A percentile compares a stretch with the other conserved stretches of the same genome.
phyloP scores from a whole-genome alignment of 1,139 yeast genomes.

The Saccharomyces hybrid region DNA sequence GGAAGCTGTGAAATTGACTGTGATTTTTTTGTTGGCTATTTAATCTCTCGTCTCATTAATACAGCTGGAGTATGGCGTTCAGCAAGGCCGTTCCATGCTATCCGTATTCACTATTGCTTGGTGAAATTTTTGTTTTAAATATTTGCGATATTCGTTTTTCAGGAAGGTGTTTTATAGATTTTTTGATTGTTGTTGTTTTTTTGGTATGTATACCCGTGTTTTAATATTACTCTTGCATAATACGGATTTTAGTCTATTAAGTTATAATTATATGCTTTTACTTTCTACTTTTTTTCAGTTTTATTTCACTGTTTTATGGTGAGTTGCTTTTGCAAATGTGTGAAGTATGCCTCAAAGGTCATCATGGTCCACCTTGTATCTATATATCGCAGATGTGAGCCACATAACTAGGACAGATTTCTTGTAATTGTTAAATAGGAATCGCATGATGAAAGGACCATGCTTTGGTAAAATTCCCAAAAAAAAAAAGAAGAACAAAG shows the following conservation, averaged over 20 bases:
- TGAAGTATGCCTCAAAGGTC: background rate
- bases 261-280: background rate
- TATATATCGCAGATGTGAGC: background rate
- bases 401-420: background rate
- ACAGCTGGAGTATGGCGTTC: background rate
- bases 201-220: background rate
- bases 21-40: background rate
- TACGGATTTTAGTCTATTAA: background rate
- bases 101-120: background rate
- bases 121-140: background rate
- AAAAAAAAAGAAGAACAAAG: background rate
- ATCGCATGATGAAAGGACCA: background rate
- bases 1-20: constrained; percentile 13
- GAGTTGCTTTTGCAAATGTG: background rate
- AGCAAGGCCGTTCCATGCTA: background rate
- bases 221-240: background rate
- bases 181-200: background rate
- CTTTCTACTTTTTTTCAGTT: background rate
- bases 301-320: background rate
- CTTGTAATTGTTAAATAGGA: background rate
- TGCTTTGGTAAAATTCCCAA: background rate
- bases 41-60: background rate
- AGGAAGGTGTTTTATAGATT: constrained; percentile 1
- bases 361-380: background rate
- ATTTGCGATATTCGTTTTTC: background rate